Evolutionary conservation across 139 green algal genomes (phyloP), one percentile per base, ranked within the genome.

Genomic region (Astrephomene gubernaculifera): DNA sequence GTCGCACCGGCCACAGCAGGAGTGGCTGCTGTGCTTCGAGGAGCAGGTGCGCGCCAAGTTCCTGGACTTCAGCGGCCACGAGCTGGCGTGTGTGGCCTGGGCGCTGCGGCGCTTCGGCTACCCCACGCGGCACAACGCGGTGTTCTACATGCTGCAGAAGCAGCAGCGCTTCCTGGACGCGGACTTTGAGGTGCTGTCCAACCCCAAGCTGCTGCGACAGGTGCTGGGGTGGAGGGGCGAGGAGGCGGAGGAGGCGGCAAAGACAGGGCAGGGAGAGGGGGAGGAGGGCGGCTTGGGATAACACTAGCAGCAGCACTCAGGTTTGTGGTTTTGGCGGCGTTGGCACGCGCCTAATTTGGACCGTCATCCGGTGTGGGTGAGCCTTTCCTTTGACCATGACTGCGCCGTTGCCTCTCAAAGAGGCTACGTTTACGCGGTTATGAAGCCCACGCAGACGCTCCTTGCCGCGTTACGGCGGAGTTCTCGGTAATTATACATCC

Each of bases 1-100:
- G 36, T 82, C 85, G 33, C 85, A 89, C 75, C 78, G 71, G 35
- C 88, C 88, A 24, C 79, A 79, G 33, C 75, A 71, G 38, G 88
- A 92, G 76, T 92, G 88, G 88, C 76, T 92, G 29, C 44, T 92
- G 68, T 79, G 75, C 81, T 92, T 90, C 67, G 85, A 92, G 80
- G 81, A 92, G 76, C 88, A 91, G 88, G 87, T 90, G 27, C 24
- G 88, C 17, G 69, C 89, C 60, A 92, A 90, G 72, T 92, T 92
- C 75, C 45, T 54, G 29, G 81, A 86, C 24, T 92, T 92, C 85
- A 87, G 24, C 4, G 88, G 85, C 9, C 88, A 92, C 52, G 88
- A 92, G 88, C 85, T 92, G 33, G 86, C 86, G 1, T 92, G 88
- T 81, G 79, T 87, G 31, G 88, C 86, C 12, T 92, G 88, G 88